A percentile compares a stretch with the other conserved stretches of the same genome.
Conservation (phyloP, 2,329 filamentous ascomycete species). For the Dactylonectria estremocensis region DNA sequence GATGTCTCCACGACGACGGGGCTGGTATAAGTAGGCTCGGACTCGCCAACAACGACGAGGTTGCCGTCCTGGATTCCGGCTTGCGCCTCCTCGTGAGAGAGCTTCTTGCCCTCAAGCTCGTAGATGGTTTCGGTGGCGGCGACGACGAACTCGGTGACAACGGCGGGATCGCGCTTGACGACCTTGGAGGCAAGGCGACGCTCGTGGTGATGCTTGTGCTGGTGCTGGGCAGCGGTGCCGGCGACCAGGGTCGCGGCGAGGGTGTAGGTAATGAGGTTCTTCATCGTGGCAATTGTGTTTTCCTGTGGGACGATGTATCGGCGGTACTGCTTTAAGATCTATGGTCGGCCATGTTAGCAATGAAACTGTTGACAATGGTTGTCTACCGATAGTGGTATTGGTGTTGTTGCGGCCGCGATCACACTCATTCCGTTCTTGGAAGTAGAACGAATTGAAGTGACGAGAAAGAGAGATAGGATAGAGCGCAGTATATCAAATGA, state of each 20-base stretch:
- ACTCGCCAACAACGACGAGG: conserved; percentile 76
- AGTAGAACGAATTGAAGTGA: conserved; percentile 2
- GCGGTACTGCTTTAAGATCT: conserved; percentile 38
- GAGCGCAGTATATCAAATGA: neutral
- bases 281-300: conserved; percentile 58
- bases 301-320: conserved; percentile 29
- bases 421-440: conserved; percentile 10
- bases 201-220: conserved; percentile 74
- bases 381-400: neutral
- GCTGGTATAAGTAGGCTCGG: conserved; percentile 67
- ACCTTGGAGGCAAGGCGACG: conserved; percentile 67
- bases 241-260: conserved; percentile 68
- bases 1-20: conserved; percentile 56
- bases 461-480: conserved; percentile 5
- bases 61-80: conserved; percentile 79
- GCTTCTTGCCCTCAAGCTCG: conserved; percentile 75
- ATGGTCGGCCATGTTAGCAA: conserved; percentile 37
- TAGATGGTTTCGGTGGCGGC: conserved; percentile 79
- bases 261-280: conserved; percentile 64
- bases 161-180: conserved; percentile 62
- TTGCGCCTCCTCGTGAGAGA: conserved; percentile 77
- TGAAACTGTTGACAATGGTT: conserved; percentile 21
- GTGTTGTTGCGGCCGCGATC: conserved; percentile 1
- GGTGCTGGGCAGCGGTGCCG: conserved; percentile 71
- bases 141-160: conserved; percentile 69